Percentiles rank a stretch among this genome's conserved stretches.
Evolutionary conservation across 768 basidiomycete species (phyloP).

Genomic region (Filobasidium floriforme): DNA sequence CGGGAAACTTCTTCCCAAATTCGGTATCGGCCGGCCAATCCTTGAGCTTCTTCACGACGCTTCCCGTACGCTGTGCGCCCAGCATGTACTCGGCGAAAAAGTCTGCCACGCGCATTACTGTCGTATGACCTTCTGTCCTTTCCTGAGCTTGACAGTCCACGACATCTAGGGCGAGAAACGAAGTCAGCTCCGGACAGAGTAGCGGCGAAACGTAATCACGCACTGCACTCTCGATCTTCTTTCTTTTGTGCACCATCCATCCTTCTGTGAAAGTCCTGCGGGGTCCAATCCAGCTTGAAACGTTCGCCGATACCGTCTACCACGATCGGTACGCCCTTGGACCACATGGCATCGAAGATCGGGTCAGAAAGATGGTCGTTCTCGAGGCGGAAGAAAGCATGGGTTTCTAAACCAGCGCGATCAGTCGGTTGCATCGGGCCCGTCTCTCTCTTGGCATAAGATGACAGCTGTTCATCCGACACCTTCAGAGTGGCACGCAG

Average conservation of each 20-base stretch:
- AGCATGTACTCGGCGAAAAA: slow-evolving; percentile 76
- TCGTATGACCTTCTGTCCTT: slow-evolving; percentile 55
- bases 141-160: slow-evolving; percentile 71
- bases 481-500: background rate
- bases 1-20: slow-evolving; percentile 74
- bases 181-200: background rate
- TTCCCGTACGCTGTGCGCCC: slow-evolving; percentile 50
- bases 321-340: slow-evolving; percentile 64
- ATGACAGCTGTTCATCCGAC: background rate
- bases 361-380: slow-evolving; percentile 54
- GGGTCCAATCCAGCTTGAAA: slow-evolving; percentile 69
- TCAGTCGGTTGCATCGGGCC: background rate
- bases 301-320: slow-evolving; percentile 60
- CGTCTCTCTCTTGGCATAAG: background rate
- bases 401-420: slow-evolving; percentile 48
- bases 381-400: slow-evolving; percentile 50
- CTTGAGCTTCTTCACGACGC: slow-evolving; percentile 68
- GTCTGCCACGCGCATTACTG: slow-evolving; percentile 49
- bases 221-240: slow-evolving; percentile 32
- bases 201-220: slow-evolving; percentile 13
- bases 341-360: slow-evolving; percentile 65
- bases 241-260: slow-evolving; percentile 14
- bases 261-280: slow-evolving; percentile 66
- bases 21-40: slow-evolving; percentile 90
- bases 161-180: slow-evolving; percentile 52